Evolutionary conservation across 345 rosid species (phyloP).

Genomic region (Geranium rotundifolium): DNA sequence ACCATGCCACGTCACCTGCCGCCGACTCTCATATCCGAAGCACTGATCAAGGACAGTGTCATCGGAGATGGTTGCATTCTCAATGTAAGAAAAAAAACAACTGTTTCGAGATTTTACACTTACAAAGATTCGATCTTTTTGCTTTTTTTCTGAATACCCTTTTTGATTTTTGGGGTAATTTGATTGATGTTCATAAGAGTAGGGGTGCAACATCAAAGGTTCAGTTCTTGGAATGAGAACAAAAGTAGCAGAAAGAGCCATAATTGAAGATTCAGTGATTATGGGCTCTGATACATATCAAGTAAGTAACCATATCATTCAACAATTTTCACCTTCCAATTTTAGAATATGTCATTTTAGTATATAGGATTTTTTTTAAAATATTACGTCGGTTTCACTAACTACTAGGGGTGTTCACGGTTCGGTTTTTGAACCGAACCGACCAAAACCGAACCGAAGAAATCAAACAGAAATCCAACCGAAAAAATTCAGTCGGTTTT

Average conservation of each 20-base stretch:
- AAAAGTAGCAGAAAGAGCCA: conserved; percentile 43
- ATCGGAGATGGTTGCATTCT: conserved; percentile 78
- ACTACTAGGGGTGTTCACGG: too few relatives aligned
- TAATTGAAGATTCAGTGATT: conserved; percentile 63
- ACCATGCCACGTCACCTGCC: conserved; percentile 68
- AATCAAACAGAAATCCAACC: too few relatives aligned
- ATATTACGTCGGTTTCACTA: too few relatives aligned
- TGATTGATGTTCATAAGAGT: conserved; percentile 16
- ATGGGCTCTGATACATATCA: conserved; percentile 66
- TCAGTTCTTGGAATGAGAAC: conserved; percentile 74
- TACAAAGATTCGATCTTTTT: conserved; percentile 2
- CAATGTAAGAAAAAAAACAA: conserved; percentile 33
- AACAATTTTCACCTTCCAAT: neutral
- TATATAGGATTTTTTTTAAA: too few relatives aligned
- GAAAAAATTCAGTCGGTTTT: too few relatives aligned
- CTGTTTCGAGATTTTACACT: conserved; percentile 2
- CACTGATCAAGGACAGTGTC: conserved; percentile 43
- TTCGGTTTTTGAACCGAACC: too few relatives aligned
- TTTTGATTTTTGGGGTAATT: too few relatives aligned
- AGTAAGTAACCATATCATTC: conserved; percentile 21
- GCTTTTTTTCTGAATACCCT: conserved; percentile 1
- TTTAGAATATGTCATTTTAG: neutral
- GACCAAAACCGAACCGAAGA: too few relatives aligned
- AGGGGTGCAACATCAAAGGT: conserved; percentile 72
- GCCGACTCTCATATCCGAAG: conserved; percentile 46